phyloP scores from a whole-genome alignment of 352 stramenopile genomes.

The Plasmopara halstedii region DNA sequence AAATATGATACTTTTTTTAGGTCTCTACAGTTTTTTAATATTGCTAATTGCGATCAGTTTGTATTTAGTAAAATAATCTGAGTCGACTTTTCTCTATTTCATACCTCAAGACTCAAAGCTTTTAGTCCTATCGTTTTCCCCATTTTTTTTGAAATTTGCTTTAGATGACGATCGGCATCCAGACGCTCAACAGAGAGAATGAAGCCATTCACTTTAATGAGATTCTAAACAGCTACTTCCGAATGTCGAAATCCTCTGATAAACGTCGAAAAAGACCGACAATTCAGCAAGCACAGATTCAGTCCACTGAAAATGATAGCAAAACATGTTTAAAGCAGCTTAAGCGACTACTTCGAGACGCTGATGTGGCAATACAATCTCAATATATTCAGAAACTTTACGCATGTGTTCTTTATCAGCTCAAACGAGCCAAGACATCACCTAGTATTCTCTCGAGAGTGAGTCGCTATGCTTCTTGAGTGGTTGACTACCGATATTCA shows the following conservation, averaged over 20 bases:
- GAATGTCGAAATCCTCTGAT: not conserved
- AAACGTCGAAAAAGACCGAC: slow-evolving; percentile 8
- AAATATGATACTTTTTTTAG: too few species aligned
- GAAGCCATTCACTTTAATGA: slow-evolving; percentile 23
- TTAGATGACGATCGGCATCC: not conserved
- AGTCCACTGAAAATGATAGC: not conserved
- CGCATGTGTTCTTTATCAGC: slow-evolving; percentile 14
- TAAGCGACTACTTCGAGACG: slow-evolving; percentile 26
- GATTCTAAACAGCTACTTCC: slow-evolving; percentile 20
- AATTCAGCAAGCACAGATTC: not conserved
- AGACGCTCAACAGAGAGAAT: slow-evolving; percentile 14
- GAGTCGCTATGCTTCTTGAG: not conserved
- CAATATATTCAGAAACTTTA: slow-evolving; percentile 24
- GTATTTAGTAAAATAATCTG: too few species aligned
- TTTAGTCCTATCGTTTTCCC: too few species aligned
- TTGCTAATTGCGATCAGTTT: too few species aligned
- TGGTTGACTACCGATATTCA: not conserved
- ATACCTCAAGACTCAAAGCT: too few species aligned
- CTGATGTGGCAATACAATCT: slow-evolving; percentile 11
- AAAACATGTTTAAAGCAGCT: slow-evolving; percentile 21
- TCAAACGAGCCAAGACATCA: slow-evolving; percentile 11
- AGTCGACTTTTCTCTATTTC: too few species aligned
- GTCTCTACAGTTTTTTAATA: too few species aligned
- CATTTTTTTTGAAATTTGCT: too few species aligned
- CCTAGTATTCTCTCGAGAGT: slow-evolving; percentile 16